Base-by-base conservation (phyloP, 371 early-diverging fungal species). In the Mortierella sp. region DNA sequence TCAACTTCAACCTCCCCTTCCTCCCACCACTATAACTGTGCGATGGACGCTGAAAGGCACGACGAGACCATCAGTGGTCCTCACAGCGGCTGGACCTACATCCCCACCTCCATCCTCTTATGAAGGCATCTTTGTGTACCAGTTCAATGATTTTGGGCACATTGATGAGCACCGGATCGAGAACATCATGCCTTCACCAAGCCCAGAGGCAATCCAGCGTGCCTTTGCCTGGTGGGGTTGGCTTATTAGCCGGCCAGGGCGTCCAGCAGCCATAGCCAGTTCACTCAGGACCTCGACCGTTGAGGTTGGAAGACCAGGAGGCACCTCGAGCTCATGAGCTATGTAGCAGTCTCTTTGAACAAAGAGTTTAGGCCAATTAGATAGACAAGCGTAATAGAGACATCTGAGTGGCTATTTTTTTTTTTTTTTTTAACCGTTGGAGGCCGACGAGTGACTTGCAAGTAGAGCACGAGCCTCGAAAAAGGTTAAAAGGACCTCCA, bases 131-230 rank as follows among this genome's bases (percentile, higher is more conserved):
- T 89, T 89, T 81, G 61, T 87, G 29, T 89, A 89, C 60, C 70
- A 80, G 19, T 86, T 89, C 73, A 81, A 88, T 68, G 57, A 75
- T 1, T 45, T 71, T 25, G 89, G 89, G 0, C 70, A 75, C 56
- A 85, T 89, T 57, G 70, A 81, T 15, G 89, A 89, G 62, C 89
- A 89, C 60, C 81, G 85, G 50, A 88, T 89, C 68, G 86, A 89
- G 60, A 81, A 86, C 25, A 87, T 89, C 37, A 84, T 85, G 45
- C 89, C 89, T 0, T 84, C 89, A 0, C 89, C 89, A 0, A 88
- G 88, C 62, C 82, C 85, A 7, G 75, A 85, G 14, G 86, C 87
- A 0, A 69, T 89, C 60, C 63, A 77, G 30, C 72, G 79, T 15
- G 79, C 79, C 29, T 69, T 77, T 65, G 72, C 72, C 0, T 77